A percentile compares a stretch with the other conserved stretches of the same genome.
These are phyloP conservation scores for Pythium monospermum DNA, from an alignment of 352 stramenopile genomes.

Conservation along the genomic window DNA sequence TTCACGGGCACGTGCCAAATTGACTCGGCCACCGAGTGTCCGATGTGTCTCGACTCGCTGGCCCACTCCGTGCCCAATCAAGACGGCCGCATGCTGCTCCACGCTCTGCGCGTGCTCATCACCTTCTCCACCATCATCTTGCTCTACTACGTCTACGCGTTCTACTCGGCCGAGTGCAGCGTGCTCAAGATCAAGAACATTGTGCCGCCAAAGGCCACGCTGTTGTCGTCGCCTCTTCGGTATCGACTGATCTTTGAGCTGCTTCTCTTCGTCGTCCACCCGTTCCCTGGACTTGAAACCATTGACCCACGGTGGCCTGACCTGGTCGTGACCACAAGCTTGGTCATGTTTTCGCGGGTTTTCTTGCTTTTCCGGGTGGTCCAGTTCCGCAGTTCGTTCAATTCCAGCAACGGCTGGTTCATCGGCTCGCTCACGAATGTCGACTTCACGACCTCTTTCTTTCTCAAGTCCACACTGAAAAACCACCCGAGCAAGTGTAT, in stretches of 20 bases:
- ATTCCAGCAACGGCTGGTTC: conserved; percentile 79
- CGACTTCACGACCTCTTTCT: conserved; percentile 61
- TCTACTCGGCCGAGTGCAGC: conserved; percentile 62
- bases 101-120: conserved; percentile 60
- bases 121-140: conserved; percentile 56
- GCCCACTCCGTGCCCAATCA: conserved; percentile 26
- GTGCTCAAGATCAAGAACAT: conserved; percentile 83
- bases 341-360: conserved; percentile 60
- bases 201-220: conserved; percentile 55
- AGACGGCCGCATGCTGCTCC: conserved; percentile 60
- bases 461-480: conserved; percentile 74
- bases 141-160: conserved; percentile 67
- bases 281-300: conserved; percentile 61
- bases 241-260: conserved; percentile 43
- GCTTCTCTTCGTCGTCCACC: conserved; percentile 47
- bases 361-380: conserved; percentile 50
- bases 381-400: conserved; percentile 67
- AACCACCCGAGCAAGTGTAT: conserved; percentile 55
- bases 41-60: conserved; percentile 32
- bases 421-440: conserved; percentile 75
- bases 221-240: conserved; percentile 56
- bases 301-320: conserved; percentile 59
- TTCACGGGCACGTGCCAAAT: conserved; percentile 32
- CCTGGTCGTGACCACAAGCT: conserved; percentile 44
- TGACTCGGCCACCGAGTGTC: conserved; percentile 28